Evolutionary conservation across 2,329 filamentous ascomycete species (phyloP).

Genomic region (Intubia oerlemansii): DNA sequence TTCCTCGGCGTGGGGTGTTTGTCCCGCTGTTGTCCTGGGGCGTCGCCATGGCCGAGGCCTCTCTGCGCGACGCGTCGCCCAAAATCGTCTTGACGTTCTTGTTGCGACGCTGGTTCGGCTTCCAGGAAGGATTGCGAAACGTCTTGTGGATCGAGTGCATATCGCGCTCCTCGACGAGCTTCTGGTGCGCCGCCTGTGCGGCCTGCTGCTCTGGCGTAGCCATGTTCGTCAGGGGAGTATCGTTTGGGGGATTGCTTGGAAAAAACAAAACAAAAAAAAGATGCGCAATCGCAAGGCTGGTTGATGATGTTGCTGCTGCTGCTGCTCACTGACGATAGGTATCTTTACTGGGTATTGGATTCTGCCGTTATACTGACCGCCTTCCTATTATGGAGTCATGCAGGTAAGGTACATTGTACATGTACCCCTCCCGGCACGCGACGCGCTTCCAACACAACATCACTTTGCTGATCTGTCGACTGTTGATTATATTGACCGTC

Average conservation of each 20-base stretch:
- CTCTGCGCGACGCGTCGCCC: constrained; percentile 67
- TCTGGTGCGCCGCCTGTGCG: constrained; percentile 62
- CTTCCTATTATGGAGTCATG: no score
- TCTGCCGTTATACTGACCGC: constrained; percentile 3
- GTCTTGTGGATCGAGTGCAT: constrained; percentile 69
- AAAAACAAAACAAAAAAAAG: neutral
- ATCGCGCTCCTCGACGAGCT: constrained; percentile 78
- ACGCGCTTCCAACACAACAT: no score
- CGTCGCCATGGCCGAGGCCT: constrained; percentile 70
- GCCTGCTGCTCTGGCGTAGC: constrained; percentile 44
- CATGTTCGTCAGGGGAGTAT: no score
- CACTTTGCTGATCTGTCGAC: no score
- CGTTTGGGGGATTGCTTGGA: no score
- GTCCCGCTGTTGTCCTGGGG: constrained; percentile 54
- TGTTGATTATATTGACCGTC: no score
- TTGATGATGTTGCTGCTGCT: no score
- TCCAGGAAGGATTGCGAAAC: constrained; percentile 83
- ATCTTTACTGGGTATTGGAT: no score
- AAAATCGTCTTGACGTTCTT: constrained; percentile 97
- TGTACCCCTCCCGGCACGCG: no score
- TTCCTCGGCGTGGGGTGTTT: constrained; percentile 49
- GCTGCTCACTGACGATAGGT: no score
- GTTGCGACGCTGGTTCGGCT: constrained; percentile 84
- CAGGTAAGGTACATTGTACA: no score
- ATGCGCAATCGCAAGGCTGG: neutral